Evolutionary conservation across 2,329 filamentous ascomycete genomes (phyloP).

Genomic region (Aspergillus sp.): DNA sequence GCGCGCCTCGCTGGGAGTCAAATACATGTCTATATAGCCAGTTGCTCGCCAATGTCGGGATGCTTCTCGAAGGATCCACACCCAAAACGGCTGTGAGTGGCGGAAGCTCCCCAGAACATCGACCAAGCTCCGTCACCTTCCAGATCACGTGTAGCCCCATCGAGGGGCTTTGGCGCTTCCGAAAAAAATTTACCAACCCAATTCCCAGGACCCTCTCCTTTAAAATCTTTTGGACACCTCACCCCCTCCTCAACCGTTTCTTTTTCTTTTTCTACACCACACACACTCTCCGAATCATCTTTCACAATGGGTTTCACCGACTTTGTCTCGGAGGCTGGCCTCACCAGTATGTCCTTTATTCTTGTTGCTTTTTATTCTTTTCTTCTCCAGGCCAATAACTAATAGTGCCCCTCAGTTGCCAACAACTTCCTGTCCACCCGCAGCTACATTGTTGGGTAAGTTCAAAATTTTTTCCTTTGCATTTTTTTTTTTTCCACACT

Average conservation of each 20-base stretch:
- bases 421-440: conserved; percentile 52
- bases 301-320: conserved; percentile 63
- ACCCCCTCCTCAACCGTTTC: conserved; percentile 17
- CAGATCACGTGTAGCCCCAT: conserved; percentile 24
- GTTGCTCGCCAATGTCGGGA: conserved; percentile 13
- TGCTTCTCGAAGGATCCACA: conserved; percentile 36
- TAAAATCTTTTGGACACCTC: conserved; percentile 28
- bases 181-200: conserved; percentile 17
- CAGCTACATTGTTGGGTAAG: conserved; percentile 81
- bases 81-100: conserved; percentile 21
- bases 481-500: conserved; percentile 11
- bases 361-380: conserved; percentile 13
- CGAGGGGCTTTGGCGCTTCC: conserved; percentile 17
- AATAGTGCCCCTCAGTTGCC: conserved; percentile 36
- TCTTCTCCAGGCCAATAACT: conserved; percentile 18
- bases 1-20: too few relatives aligned
- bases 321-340: conserved; percentile 58
- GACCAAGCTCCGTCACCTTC: conserved; percentile 22
- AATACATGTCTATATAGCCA: not conserved
- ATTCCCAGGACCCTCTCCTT: conserved; percentile 7
- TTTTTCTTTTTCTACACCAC: conserved; percentile 13
- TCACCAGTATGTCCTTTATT: conserved; percentile 49
- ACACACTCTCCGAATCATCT: conserved; percentile 12
- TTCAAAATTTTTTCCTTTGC: conserved; percentile 16
- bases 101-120: conserved; percentile 20